Percentiles rank a stretch among this genome's conserved stretches.
phyloP scores from a whole-genome alignment of 2,329 filamentous ascomycete genomes.

The Phaeosphaeria sp. region DNA sequence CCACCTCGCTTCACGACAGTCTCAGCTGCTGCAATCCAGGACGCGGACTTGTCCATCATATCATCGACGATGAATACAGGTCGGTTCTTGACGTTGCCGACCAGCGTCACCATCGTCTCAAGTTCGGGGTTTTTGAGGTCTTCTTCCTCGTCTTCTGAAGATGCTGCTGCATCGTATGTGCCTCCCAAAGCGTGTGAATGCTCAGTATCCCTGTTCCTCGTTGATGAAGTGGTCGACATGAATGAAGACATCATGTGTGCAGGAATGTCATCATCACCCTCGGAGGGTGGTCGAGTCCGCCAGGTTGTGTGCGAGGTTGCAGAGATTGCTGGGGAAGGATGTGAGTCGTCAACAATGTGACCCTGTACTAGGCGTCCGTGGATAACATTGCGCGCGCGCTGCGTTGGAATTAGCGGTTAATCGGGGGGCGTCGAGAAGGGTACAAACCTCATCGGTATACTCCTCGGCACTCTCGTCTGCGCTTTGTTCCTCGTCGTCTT shows the following conservation, averaged over 20 bases:
- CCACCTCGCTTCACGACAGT: slow-evolving; percentile 91
- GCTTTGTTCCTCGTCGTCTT: slow-evolving; percentile 23
- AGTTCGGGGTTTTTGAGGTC: slow-evolving; percentile 79
- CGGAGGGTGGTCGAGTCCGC: slow-evolving; percentile 52
- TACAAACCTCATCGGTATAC: slow-evolving; percentile 71
- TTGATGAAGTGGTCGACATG: slow-evolving; percentile 78
- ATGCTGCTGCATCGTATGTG: slow-evolving; percentile 80
- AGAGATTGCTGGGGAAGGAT: slow-evolving; percentile 76
- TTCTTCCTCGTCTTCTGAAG: slow-evolving; percentile 92
- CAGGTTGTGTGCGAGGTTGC: slow-evolving; percentile 65
- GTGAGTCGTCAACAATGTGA: slow-evolving; percentile 94
- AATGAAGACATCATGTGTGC: slow-evolving; percentile 85
- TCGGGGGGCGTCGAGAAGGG: neutral
- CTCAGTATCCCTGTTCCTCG: slow-evolving; percentile 40
- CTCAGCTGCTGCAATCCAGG: slow-evolving; percentile 97
- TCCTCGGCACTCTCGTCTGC: slow-evolving; percentile 38
- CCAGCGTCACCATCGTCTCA: slow-evolving; percentile 96
- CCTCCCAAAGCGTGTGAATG: slow-evolving; percentile 80
- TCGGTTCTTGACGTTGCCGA: slow-evolving; percentile 87
- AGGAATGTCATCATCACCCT: slow-evolving; percentile 62
- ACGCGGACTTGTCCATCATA: slow-evolving; percentile 97
- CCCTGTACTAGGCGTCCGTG: slow-evolving; percentile 90
- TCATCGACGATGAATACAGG: slow-evolving; percentile 96
- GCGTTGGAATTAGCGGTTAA: slow-evolving; percentile 17
- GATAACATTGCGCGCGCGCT: slow-evolving; percentile 84